Percentiles rank a stretch among this genome's conserved stretches.
phyloP scores from a whole-genome alignment of 1,139 yeast species.

The Saccharomyces pastorianus region DNA sequence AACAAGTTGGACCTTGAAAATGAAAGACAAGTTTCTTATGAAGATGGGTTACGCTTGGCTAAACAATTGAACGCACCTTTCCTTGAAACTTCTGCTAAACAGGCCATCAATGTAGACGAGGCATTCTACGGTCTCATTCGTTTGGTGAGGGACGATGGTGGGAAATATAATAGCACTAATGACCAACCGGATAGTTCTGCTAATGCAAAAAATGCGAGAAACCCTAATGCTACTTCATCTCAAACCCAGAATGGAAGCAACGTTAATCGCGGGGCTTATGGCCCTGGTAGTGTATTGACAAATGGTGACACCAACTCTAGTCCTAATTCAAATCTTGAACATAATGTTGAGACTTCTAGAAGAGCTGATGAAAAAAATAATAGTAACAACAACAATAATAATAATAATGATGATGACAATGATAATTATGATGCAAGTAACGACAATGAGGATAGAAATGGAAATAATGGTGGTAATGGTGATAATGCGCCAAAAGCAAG shows the following conservation, averaged over 20 bases:
- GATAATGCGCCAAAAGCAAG: background rate
- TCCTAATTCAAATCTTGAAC: background rate
- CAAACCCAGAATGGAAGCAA: background rate
- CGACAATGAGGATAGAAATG: background rate
- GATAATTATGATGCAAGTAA: slow-evolving; percentile 1
- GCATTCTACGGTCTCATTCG: slow-evolving; percentile 72
- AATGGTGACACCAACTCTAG: background rate
- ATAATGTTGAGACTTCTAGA: background rate
- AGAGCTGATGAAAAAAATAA: background rate
- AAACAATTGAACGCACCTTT: slow-evolving; percentile 65
- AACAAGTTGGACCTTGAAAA: slow-evolving; percentile 69
- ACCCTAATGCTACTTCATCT: background rate
- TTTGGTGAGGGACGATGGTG: slow-evolving; percentile 41
- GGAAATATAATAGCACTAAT: slow-evolving; percentile 13
- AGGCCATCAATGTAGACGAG: slow-evolving; percentile 83
- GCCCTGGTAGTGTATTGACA: background rate
- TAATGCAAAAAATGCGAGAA: background rate
- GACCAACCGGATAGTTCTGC: background rate
- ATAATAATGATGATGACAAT: background rate
- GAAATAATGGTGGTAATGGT: background rate
- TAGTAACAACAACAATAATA: background rate
- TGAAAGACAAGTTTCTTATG: slow-evolving; percentile 71
- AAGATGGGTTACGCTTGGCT: slow-evolving; percentile 73
- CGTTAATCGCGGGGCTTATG: background rate
- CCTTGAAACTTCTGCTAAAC: slow-evolving; percentile 87